Conservation (phyloP, 208 protist species). For the Leishmania aethiopica region DNA sequence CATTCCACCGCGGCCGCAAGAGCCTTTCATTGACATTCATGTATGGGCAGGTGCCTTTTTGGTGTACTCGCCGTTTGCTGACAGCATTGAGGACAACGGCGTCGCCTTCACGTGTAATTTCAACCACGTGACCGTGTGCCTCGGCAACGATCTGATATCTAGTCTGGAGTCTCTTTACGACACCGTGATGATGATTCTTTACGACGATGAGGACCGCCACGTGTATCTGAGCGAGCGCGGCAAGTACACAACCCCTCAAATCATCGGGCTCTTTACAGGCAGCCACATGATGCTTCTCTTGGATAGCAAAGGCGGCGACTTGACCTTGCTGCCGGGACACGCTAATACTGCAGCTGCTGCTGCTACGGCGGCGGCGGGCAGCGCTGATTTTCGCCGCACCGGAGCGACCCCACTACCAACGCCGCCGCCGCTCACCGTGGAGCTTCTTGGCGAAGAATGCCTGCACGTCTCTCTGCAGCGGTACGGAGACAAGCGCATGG, state of each 20-base stretch:
- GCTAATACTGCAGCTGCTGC: neutral
- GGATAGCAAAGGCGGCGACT: constrained; percentile 22
- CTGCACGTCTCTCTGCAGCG: constrained; percentile 41
- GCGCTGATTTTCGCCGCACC: neutral
- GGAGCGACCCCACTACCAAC: neutral
- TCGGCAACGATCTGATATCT: constrained; percentile 42
- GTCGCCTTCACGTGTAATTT: constrained; percentile 48
- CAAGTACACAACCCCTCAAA: constrained; percentile 32
- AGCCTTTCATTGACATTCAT: constrained; percentile 27
- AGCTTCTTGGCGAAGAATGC: constrained; percentile 29
- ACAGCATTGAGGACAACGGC: constrained; percentile 46
- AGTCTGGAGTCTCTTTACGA: constrained; percentile 52
- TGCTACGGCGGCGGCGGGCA: neutral
- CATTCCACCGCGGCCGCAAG: constrained; percentile 18
- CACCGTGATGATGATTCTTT: constrained; percentile 43
- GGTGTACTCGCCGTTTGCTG: constrained; percentile 40
- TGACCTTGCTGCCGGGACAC: constrained; percentile 18
- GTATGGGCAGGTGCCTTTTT: constrained; percentile 56
- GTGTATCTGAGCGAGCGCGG: constrained; percentile 53
- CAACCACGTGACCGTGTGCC: constrained; percentile 31
- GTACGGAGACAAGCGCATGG: constrained; percentile 65
- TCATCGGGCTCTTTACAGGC: constrained; percentile 40
- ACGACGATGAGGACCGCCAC: constrained; percentile 45
- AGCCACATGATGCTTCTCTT: constrained; percentile 24
- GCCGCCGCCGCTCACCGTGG: constrained; percentile 33